Percentiles rank a stretch among this genome's conserved stretches.
Conservation (phyloP, 2,329 filamentous ascomycete genomes). For the Escovopsis sp. region DNA sequence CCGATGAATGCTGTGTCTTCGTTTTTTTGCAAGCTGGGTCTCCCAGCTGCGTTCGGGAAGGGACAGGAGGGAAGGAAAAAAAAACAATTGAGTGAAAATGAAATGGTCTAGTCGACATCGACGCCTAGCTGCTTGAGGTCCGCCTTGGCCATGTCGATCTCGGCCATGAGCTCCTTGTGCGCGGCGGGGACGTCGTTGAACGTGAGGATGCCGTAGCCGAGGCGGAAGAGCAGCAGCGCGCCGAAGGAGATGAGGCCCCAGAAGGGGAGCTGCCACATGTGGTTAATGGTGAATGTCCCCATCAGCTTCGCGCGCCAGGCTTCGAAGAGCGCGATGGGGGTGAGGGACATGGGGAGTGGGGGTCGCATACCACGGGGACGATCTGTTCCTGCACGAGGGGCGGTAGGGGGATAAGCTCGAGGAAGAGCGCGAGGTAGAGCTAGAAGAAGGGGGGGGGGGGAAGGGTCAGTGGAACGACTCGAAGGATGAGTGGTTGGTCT, state of each 20-base stretch:
- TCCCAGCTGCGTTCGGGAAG: too few species aligned
- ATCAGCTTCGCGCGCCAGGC: background rate
- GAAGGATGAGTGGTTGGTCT: background rate
- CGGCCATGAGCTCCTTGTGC: constrained; percentile 72
- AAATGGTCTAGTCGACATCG: constrained; percentile 50
- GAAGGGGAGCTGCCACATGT: constrained; percentile 60
- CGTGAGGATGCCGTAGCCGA: constrained; percentile 84
- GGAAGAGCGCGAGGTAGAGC: constrained; percentile 80
- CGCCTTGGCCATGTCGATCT: constrained; percentile 63
- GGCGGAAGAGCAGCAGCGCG: constrained; percentile 78
- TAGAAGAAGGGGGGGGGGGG: constrained; percentile 21
- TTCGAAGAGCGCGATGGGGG: background rate
- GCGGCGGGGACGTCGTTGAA: constrained; percentile 94
- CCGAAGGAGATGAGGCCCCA: constrained; percentile 86
- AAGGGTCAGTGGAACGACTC: constrained; percentile 2
- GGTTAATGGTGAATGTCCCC: background rate
- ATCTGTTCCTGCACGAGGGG: constrained; percentile 66
- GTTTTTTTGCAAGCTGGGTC: too few species aligned
- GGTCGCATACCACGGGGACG: constrained; percentile 64
- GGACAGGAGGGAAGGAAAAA: constrained; percentile 2
- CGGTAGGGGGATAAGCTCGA: constrained; percentile 71
- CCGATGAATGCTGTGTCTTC: too few species aligned
- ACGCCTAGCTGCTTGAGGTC: constrained; percentile 65
- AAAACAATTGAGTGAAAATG: too few species aligned
- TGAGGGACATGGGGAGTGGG: background rate